Conservation (phyloP, 169 alveolate species). For the Eimeria sp. region DNA sequence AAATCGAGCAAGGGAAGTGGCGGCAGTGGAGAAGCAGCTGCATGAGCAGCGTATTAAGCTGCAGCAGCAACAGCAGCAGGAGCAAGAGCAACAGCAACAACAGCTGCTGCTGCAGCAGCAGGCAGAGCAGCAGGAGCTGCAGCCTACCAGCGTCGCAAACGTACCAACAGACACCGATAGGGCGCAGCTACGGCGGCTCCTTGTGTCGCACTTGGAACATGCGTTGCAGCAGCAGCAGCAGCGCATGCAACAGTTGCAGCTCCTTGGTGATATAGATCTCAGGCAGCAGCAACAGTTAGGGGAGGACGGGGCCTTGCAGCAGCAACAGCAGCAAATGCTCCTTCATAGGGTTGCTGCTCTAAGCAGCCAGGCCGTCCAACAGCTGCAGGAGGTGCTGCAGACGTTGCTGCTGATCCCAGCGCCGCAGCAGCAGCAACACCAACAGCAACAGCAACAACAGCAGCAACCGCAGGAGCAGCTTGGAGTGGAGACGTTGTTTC, state of each 20-base stretch:
- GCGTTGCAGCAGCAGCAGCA: constrained; percentile 76
- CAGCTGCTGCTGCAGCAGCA: background rate
- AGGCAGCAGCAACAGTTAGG: background rate
- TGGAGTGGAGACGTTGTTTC: background rate
- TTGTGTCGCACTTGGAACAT: constrained; percentile 34
- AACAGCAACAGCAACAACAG: background rate
- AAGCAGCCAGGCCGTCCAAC: constrained; percentile 65
- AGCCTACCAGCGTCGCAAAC: background rate
- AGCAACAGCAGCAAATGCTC: constrained; percentile 55
- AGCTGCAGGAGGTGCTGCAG: constrained; percentile 67
- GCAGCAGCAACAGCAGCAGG: constrained; percentile 58
- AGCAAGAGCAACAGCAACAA: constrained; percentile 25
- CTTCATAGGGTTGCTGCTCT: constrained; percentile 37
- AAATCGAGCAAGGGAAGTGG: constrained; percentile 28
- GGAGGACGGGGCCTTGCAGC: constrained; percentile 9
- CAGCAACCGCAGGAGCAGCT: constrained; percentile 24
- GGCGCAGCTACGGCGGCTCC: constrained; percentile 33
- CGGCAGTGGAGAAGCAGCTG: constrained; percentile 60
- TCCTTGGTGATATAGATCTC: background rate
- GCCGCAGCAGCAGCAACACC: constrained; percentile 32
- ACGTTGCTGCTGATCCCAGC: constrained; percentile 25
- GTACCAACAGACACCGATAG: constrained; percentile 26
- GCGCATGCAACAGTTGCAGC: constrained; percentile 71
- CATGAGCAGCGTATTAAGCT: constrained; percentile 49
- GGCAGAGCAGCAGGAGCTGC: background rate